Evolutionary conservation across 2,329 filamentous ascomycete genomes (phyloP), one percentile per base, ranked within the genome.

Genomic region (Arthroderma sp.): DNA sequence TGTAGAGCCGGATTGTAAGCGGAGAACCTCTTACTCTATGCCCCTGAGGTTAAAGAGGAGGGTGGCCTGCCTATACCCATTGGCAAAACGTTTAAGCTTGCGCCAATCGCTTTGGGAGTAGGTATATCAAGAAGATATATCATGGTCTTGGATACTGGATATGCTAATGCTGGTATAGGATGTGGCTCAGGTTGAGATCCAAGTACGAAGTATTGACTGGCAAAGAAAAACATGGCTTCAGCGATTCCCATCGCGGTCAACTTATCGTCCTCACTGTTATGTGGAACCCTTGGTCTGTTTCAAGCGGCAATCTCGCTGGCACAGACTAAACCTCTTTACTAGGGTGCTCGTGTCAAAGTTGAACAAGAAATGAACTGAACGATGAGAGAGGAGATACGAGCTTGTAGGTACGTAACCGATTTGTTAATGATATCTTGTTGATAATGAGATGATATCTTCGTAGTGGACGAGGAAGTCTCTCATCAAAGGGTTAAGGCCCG

Each of bases 241-340:
- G 75, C 58, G 76, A 79, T 61, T 68, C 67, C 57, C 74, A 78
- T 61, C 73, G 77, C n/a, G 77, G 77, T 13, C 76, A 79, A 65
- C 72, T 79, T 63, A 79, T 79, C 70, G 68, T 75, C 6, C 61
- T 78, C n/a, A 79, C 77, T 0, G 74, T 74, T 73, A 63, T 62
- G 58, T 28, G 44, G 13, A 5, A 8, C n/a, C 15, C 8, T 33
- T 39, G 7, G 17, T 28, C 13, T 49, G n/a, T 2, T 41, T 11
- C 19, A 19, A 49, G 66, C 67, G 28, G 3, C 28, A 31, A 31
- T 31, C 28, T 31, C 28, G 28, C 28, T 31, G 28, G 28, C 28
- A 31, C 28, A 31, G 4, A 31, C 28, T 31, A 4, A 31, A 31
- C 7, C 28, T 31, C 7, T 31, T 7, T 31, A 31, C 28, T 7